Percentiles rank a stretch among this genome's conserved stretches.
phyloP scores from a whole-genome alignment of 78 protist genomes.

The Mastigamoeba balamuthi region DNA sequence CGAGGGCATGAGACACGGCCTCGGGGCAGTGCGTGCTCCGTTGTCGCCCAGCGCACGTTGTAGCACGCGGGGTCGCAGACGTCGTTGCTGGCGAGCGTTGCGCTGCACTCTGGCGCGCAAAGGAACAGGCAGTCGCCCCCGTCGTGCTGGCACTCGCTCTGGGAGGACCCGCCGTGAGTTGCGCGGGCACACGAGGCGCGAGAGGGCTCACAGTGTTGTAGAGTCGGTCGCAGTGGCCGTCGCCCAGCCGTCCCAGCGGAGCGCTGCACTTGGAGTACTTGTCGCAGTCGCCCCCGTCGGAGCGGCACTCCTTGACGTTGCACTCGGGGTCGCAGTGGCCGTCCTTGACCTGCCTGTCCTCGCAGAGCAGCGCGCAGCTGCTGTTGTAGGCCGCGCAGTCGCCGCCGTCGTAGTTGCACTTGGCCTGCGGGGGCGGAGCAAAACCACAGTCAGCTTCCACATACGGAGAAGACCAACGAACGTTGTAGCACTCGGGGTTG shows the following conservation, averaged over 20 bases:
- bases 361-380: constrained; percentile 5
- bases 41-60: too few relatives aligned
- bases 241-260: too few relatives aligned
- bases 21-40: too few relatives aligned
- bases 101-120: too few relatives aligned
- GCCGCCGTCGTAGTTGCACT: constrained; percentile 20
- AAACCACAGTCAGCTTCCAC: not conserved
- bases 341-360: not conserved
- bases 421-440: not conserved
- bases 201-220: too few relatives aligned
- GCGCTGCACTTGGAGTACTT: too few relatives aligned
- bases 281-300: constrained; percentile 1
- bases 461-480: not conserved
- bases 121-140: constrained; percentile 14
- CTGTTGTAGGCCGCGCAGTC: constrained; percentile 10
- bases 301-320: not conserved
- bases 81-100: not conserved
- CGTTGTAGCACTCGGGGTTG: constrained; percentile 4
- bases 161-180: too few relatives aligned
- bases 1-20: too few relatives aligned
- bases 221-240: too few relatives aligned
- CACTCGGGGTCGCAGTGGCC: constrained; percentile 6
- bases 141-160: constrained; percentile 2
- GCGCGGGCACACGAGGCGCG: too few relatives aligned
- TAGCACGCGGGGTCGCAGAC: constrained; percentile 10